Evolutionary conservation across 805 yeast species (phyloP).

Genomic region (Lipomyces mesembrius): DNA sequence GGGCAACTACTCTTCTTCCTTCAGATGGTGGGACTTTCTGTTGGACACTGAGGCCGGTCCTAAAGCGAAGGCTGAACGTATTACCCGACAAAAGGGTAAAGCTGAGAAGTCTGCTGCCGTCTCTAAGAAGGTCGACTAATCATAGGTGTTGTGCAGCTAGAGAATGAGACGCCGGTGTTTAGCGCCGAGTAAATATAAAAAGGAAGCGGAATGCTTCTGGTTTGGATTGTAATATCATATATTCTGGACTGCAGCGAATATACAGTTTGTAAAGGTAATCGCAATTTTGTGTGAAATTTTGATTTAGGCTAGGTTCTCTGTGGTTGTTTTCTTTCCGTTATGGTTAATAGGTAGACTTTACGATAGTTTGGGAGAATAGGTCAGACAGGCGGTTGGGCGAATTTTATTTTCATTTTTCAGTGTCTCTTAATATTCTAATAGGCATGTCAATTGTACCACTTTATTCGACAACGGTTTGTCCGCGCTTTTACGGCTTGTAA

Average conservation of each 20-base stretch:
- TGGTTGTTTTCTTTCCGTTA: background rate
- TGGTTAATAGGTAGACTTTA: background rate
- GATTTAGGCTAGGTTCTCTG: background rate
- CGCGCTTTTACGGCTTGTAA: background rate
- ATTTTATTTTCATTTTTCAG: background rate
- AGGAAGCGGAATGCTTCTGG: background rate
- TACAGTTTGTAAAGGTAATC: background rate
- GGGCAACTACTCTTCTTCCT: slow-evolving; percentile 92
- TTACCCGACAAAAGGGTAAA: slow-evolving; percentile 56
- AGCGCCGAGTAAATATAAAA: too few species aligned
- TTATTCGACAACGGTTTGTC: background rate
- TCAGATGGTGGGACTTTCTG: slow-evolving; percentile 93
- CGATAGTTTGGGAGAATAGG: background rate
- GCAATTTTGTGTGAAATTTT: background rate
- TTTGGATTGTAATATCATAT: background rate
- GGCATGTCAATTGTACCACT: background rate
- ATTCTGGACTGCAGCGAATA: background rate
- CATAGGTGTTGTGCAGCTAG: background rate
- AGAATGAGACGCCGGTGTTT: background rate
- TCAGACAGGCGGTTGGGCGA: slow-evolving; percentile 8
- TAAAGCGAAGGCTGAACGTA: slow-evolving; percentile 76
- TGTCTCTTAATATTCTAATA: background rate
- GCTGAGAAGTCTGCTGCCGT: slow-evolving; percentile 43
- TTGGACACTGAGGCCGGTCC: slow-evolving; percentile 91
- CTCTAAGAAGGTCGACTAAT: slow-evolving; percentile 35